Evolutionary conservation across 2,329 filamentous ascomycete genomes (phyloP).

Genomic region (Ceratocystis diversiconidia): DNA sequence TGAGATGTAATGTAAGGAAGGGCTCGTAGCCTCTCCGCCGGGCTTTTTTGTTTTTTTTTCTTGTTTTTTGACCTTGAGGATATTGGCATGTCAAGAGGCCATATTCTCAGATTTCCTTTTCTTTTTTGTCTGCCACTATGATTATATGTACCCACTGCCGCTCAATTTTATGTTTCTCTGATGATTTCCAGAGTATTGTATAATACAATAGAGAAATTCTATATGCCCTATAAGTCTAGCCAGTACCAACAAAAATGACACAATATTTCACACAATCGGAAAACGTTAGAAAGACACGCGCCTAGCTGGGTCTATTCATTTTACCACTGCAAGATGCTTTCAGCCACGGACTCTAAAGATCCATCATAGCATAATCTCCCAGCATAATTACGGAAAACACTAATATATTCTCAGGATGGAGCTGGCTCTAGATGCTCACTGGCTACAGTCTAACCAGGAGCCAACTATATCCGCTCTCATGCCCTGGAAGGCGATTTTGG

Average conservation of each 20-base stretch:
- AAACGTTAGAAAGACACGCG: too few relatives aligned
- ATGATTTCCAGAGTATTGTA: not conserved
- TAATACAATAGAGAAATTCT: not conserved
- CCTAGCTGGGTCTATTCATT: too few relatives aligned
- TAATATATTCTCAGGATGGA: too few relatives aligned
- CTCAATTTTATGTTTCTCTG: slow-evolving; percentile 1
- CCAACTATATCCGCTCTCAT: too few relatives aligned
- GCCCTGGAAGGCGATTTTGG: too few relatives aligned
- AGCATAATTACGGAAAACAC: too few relatives aligned
- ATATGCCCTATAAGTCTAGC: not conserved
- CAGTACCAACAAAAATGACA: not conserved
- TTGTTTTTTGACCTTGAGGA: not conserved
- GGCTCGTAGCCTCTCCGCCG: not conserved
- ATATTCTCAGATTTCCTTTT: not conserved
- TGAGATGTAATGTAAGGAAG: not conserved
- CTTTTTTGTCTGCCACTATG: not conserved
- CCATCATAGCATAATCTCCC: too few relatives aligned
- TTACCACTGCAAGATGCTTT: too few relatives aligned
- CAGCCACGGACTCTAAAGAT: too few relatives aligned
- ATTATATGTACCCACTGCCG: not conserved
- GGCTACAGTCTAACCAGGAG: too few relatives aligned
- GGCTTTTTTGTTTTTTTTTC: not conserved
- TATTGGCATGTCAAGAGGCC: not conserved
- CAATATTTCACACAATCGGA: not conserved
- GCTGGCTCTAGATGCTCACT: too few relatives aligned